Percentiles rank a stretch among this genome's conserved stretches.
Conservation (phyloP, 2,329 filamentous ascomycete species). For the Fusarium sp. region DNA sequence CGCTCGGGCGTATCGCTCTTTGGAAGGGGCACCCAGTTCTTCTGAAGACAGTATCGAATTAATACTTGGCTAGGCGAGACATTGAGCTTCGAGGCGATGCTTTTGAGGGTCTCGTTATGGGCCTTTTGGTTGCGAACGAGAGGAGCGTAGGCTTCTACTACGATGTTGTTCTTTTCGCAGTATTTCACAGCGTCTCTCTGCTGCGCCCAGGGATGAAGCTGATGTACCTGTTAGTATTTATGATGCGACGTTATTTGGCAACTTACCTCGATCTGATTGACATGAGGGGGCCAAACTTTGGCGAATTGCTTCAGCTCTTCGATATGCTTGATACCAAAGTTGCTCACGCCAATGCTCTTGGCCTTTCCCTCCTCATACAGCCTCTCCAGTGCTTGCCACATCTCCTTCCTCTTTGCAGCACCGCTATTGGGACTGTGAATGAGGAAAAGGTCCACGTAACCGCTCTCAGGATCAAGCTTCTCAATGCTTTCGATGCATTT, state of each 20-base stretch:
- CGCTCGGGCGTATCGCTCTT: constrained; percentile 70
- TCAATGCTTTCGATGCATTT: constrained; percentile 69
- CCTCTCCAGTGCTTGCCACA: constrained; percentile 75
- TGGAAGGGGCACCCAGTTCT: constrained; percentile 72
- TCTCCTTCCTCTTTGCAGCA: constrained; percentile 63
- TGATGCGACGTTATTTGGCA: not conserved
- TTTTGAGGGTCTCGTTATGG: constrained; percentile 65
- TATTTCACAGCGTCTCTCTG: constrained; percentile 49
- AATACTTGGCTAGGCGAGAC: constrained; percentile 71
- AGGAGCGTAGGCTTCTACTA: constrained; percentile 51
- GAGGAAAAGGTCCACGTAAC: constrained; percentile 76
- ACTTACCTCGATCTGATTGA: constrained; percentile 76
- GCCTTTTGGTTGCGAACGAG: constrained; percentile 47
- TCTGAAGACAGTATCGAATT: constrained; percentile 75
- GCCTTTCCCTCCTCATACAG: constrained; percentile 68
- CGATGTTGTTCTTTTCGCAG: constrained; percentile 83
- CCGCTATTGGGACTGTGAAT: constrained; percentile 72
- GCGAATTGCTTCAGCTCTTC: constrained; percentile 73
- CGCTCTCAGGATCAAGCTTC: constrained; percentile 64
- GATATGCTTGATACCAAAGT: constrained; percentile 74
- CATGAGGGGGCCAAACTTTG: constrained; percentile 71
- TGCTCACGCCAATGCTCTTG: constrained; percentile 76
- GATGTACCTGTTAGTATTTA: constrained; percentile 60
- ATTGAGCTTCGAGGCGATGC: constrained; percentile 66
- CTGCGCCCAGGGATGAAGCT: constrained; percentile 78